phyloP scores from a whole-genome alignment of 805 yeast species.

The Zygoascus tannicola region DNA sequence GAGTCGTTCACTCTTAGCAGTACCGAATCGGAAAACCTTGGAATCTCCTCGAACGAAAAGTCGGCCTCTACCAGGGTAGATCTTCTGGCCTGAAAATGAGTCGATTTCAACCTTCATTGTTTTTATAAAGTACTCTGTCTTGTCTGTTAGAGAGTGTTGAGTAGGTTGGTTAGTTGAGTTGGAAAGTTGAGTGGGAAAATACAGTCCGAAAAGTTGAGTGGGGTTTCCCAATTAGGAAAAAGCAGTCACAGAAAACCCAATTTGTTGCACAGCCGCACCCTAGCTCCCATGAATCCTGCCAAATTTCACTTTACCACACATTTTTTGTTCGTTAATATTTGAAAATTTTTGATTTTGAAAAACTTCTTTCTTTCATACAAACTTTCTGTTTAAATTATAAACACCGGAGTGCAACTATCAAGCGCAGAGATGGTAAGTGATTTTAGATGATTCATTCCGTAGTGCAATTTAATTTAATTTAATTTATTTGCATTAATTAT shows the following conservation, averaged over 20 bases:
- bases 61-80: conserved; percentile 94
- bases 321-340: too few relatives aligned
- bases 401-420: conserved; percentile 89
- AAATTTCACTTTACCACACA: too few relatives aligned
- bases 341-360: too few relatives aligned
- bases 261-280: too few relatives aligned
- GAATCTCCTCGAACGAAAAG: conserved; percentile 99
- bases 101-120: conserved; percentile 99
- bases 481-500: neutral
- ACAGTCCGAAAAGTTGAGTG: conserved; percentile 1
- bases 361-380: too few relatives aligned
- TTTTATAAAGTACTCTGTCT: neutral
- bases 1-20: conserved; percentile 93
- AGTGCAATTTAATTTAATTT: neutral
- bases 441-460: neutral
- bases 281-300: too few relatives aligned
- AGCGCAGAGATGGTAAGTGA: conserved; percentile 99
- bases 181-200: neutral
- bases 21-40: conserved; percentile 98
- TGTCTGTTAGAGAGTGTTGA: neutral
- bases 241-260: conserved; percentile 3
- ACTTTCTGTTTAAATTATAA: neutral
- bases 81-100: conserved; percentile 98
- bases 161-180: conserved; percentile 4
- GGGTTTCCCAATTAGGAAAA: neutral